Base-by-base conservation (phyloP, 306 rosid genomes). In the Fagus sylvatica region DNA sequence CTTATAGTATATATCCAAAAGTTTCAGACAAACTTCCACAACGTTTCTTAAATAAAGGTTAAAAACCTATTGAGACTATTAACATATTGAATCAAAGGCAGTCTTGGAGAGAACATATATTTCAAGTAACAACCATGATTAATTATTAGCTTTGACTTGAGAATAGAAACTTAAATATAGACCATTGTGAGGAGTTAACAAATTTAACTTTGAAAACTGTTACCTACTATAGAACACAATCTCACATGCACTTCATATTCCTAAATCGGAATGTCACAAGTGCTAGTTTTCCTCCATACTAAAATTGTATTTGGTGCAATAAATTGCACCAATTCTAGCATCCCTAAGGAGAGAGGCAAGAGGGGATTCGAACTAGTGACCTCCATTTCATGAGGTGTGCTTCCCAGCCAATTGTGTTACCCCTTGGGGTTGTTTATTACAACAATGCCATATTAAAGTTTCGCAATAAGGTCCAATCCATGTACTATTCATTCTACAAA, bases 1-100 rank as follows among this genome's bases (percentile, higher is more conserved):
- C 30, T 34, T 5, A 33, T 3, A 3, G 39, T 22, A 55, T 36
- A 39, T 10, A 56, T 39, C 64, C n/a, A 2, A 57, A 39, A 6
- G 19, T 56, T 40, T 43, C 34, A 3, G 10, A 6, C 33, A 73
- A 19, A 5, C 37, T 19, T 41, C 40, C 30, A 3, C 22, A 12
- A 56, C 10, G 6, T 74, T 73, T 19, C 12, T 37, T 19, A 16
- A 19, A 36, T 53, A 53, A 39, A 36, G 6, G 12, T 66, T 16
- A 12, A n/a, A 71, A 34, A 37, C 19, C 39, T 51, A 60, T 34
- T 10, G 13, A 46, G 62, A 19, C 61, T 39, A 22, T 22, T 17
- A 66, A 73, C 39, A 79, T 36, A 53, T 48, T 30, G 49, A 72
- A 73, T 53, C 66, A 67, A 74, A 68, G 43, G 36, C 30, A 13